Base-by-base conservation (phyloP, 73 alveolate species). In the Loxodes magnus region DNA sequence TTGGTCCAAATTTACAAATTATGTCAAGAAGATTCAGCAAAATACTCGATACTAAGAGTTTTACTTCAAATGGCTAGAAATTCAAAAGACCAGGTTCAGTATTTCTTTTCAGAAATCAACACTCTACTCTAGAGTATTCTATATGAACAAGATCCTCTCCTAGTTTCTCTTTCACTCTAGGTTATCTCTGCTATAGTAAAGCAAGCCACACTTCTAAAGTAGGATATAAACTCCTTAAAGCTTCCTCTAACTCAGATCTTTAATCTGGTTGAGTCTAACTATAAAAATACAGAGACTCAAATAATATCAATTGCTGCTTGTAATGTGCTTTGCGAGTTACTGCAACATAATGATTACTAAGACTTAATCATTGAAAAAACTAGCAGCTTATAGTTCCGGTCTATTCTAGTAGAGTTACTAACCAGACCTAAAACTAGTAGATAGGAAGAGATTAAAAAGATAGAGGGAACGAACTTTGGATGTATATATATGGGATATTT, bases 381-480 rank as follows among this genome's bases (percentile, higher is more conserved):
- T 15, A 27, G 34, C 20, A 19, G 51, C 10, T 35, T 29, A 21
- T 5, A 24, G 4, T 42, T 79, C 7, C 58, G 60, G 35, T 44
- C 39, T 41, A 52, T 36, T 7, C 17, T 69, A 21, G 26, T 15
- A 16, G 71, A 59, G 17, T 28, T 78, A 56, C 33, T 64, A 24
- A 37, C 68, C 61, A n/a, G n/a, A n/a, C 73, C 86, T 29, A 41
- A 64, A 28, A 66, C 39, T 41, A 81, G 51, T 36, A 50, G 65
- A 33, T 70, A 64, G 37, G 90, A 90, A 41, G 97, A 88, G 19
- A 56, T 79, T 35, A 80, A 92, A 64, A 91, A 67, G 51, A 62
- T 91, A 36, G 98, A 88, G 63, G 98, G 98, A 37, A 79, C 94
- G 16, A 80, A 88, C 43, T 91, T 79, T 66, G 98, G 98, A 2